Evolutionary conservation across 495 filamentous ascomycete species (phyloP).

Genomic region (Podospora pseudocomata): DNA sequence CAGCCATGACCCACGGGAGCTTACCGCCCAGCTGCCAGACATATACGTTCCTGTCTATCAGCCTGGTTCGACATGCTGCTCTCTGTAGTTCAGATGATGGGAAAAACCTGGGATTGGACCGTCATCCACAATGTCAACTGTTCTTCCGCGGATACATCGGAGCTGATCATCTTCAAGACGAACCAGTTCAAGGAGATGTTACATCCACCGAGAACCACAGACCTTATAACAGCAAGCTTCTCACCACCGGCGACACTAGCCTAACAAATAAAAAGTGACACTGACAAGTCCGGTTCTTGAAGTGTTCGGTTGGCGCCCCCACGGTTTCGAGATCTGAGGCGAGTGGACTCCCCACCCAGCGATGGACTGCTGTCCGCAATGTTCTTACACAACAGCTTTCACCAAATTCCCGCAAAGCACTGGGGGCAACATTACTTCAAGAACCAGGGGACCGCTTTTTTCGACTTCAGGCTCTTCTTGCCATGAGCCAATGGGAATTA

Average conservation of each 20-base stretch:
- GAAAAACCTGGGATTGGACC: background rate
- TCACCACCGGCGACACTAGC: background rate
- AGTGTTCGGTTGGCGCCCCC: constrained; percentile 9
- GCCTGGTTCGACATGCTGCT: background rate
- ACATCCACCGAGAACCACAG: background rate
- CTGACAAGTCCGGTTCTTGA: background rate
- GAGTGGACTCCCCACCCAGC: constrained; percentile 11
- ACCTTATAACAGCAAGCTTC: background rate
- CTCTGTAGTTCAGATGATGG: background rate
- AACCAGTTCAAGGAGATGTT: background rate
- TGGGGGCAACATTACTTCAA: background rate
- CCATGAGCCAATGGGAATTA: constrained; percentile 16
- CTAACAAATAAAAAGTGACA: background rate
- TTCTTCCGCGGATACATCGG: constrained; percentile 22
- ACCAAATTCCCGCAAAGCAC: constrained; percentile 21
- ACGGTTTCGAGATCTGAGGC: constrained; percentile 12
- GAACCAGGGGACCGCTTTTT: constrained; percentile 11
- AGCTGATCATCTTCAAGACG: constrained; percentile 7
- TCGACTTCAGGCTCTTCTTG: constrained; percentile 22
- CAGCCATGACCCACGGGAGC: background rate
- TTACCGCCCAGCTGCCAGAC: background rate
- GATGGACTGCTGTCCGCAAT: constrained; percentile 9
- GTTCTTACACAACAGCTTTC: constrained; percentile 17
- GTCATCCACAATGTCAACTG: constrained; percentile 1
- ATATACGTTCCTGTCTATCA: background rate